Conservation (phyloP, 495 filamentous ascomycete genomes). For the Tuber microsphaerosporum region DNA sequence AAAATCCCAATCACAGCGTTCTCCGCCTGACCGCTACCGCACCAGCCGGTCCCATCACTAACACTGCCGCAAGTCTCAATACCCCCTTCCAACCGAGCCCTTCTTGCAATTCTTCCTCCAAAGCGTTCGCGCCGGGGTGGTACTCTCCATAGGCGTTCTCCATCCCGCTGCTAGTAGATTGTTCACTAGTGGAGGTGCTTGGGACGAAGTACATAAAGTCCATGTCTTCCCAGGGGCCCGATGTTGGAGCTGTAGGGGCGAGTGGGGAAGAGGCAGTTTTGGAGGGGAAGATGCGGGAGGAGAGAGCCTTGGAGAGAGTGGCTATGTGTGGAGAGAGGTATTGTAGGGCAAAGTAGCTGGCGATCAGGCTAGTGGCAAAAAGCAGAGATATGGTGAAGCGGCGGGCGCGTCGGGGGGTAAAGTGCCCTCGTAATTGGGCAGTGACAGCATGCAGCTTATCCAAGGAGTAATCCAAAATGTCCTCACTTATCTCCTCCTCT, state of each 20-base stretch:
- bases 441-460: constrained; percentile 6
- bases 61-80: constrained; percentile 18
- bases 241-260: constrained; percentile 3
- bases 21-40: constrained; percentile 28
- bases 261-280: background rate
- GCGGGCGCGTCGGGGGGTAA: constrained; percentile 14
- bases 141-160: constrained; percentile 23
- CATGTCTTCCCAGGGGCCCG: constrained; percentile 26
- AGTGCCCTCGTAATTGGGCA: constrained; percentile 4
- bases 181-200: constrained; percentile 4
- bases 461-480: background rate
- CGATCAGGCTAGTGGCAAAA: constrained; percentile 14
- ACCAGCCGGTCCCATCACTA: constrained; percentile 19
- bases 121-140: constrained; percentile 9
- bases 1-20: constrained; percentile 17
- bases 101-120: constrained; percentile 17
- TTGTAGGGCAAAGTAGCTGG: constrained; percentile 24
- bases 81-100: constrained; percentile 20
- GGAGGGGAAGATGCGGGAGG: constrained; percentile 1
- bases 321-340: constrained; percentile 5
- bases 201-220: constrained; percentile 33
- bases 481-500: background rate
- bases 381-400: constrained; percentile 11
- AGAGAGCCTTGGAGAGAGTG: constrained; percentile 10
- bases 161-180: constrained; percentile 13